A percentile compares a stretch with the other conserved stretches of the same genome.
These are phyloP conservation scores for Silene noctiflora DNA, from an alignment of 179 eudicot genomes.

Conservation along the genomic window DNA sequence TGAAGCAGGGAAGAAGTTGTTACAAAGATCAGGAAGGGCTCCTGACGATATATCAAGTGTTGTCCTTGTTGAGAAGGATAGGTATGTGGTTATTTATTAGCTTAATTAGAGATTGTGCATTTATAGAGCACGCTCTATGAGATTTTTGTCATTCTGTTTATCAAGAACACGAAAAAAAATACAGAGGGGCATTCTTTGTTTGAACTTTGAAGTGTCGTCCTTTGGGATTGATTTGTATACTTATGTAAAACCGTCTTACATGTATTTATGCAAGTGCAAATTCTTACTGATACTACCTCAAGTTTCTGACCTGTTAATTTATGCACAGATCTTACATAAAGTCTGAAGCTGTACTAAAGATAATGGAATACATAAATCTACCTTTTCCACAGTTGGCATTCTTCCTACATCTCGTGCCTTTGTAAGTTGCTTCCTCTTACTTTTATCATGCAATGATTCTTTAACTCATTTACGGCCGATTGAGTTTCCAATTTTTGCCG, in stretches of 20 bases:
- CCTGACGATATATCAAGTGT: conserved; percentile 99
- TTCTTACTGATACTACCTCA: background rate
- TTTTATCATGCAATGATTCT: background rate
- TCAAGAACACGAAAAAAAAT: no score
- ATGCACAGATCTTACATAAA: conserved; percentile 70
- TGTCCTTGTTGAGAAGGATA: conserved; percentile 86
- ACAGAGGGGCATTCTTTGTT: no score
- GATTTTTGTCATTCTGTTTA: no score
- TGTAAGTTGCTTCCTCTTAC: conserved; percentile 45
- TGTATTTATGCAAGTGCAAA: background rate
- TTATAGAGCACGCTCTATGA: background rate
- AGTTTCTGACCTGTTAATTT: background rate
- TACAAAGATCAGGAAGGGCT: conserved; percentile 80
- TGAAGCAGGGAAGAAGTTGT: conserved; percentile 72
- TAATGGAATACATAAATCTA: conserved; percentile 88
- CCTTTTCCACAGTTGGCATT: conserved; percentile 93
- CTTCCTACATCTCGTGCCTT: conserved; percentile 70
- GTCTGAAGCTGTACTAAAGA: conserved; percentile 95
- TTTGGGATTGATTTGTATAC: background rate
- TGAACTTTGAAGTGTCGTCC: no score
- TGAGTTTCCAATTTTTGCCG: background rate
- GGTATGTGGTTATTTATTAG: conserved; percentile 34
- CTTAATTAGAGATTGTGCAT: background rate
- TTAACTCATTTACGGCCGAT: background rate
- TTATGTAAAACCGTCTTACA: background rate